Percentiles rank a stretch among this genome's conserved stretches.
These are phyloP conservation scores for Fusarium graminum DNA, from an alignment of 2,329 filamentous ascomycete genomes.

Conservation along the genomic window DNA sequence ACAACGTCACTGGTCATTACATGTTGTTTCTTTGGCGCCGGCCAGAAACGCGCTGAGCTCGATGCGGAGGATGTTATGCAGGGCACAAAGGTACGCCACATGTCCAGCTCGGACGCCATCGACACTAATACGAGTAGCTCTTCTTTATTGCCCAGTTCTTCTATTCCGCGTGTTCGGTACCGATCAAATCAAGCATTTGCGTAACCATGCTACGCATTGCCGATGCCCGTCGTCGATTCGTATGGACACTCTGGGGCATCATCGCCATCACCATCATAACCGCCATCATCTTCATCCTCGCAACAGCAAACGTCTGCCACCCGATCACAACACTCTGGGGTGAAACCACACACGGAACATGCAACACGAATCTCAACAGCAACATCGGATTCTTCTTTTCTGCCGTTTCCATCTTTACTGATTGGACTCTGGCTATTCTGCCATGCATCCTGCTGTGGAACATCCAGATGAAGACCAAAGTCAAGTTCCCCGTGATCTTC, in stretches of 20 bases:
- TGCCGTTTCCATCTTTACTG: slow-evolving; percentile 45
- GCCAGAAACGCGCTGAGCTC: slow-evolving; percentile 18
- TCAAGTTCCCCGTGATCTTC: slow-evolving; percentile 42
- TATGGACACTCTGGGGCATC: slow-evolving; percentile 33
- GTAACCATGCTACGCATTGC: slow-evolving; percentile 49
- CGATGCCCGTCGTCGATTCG: slow-evolving; percentile 29
- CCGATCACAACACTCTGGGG: slow-evolving; percentile 47
- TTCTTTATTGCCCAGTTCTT: slow-evolving; percentile 44
- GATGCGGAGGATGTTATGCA: slow-evolving; percentile 12
- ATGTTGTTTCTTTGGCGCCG: slow-evolving; percentile 37
- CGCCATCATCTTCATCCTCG: slow-evolving; percentile 41
- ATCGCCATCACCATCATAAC: slow-evolving; percentile 26
- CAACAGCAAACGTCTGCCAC: slow-evolving; percentile 43
- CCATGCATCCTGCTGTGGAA: slow-evolving; percentile 47
- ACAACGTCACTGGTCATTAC: slow-evolving; percentile 35
- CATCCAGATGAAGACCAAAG: slow-evolving; percentile 45
- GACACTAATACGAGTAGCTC: slow-evolving; percentile 11
- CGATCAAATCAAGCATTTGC: slow-evolving; percentile 49
- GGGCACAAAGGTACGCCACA: slow-evolving; percentile 34
- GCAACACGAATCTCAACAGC: slow-evolving; percentile 33
- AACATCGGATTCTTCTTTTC: slow-evolving; percentile 48
- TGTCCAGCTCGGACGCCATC: accelerated
- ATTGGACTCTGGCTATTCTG: slow-evolving; percentile 46
- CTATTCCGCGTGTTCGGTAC: slow-evolving; percentile 39
- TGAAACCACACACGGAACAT: slow-evolving; percentile 29